phyloP scores from a whole-genome alignment of 2,329 filamentous ascomycete species.

The Lecanicillium sp. region DNA sequence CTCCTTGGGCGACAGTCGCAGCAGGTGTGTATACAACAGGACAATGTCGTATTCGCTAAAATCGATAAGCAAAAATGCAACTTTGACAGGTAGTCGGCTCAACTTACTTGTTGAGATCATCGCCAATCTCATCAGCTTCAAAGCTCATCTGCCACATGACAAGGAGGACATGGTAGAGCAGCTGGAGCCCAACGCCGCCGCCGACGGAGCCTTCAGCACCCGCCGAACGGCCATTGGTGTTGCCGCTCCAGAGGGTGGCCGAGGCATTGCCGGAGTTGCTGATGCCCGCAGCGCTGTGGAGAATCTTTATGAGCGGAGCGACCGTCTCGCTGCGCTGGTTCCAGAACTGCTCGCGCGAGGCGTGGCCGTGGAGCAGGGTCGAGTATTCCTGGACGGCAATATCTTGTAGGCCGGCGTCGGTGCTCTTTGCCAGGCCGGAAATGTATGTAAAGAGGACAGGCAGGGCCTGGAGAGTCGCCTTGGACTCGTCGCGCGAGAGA shows the following conservation, averaged over 20 bases:
- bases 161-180: slow-evolving; percentile 88
- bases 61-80: slow-evolving; percentile 20
- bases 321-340: slow-evolving; percentile 81
- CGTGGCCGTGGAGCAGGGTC: slow-evolving; percentile 67
- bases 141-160: slow-evolving; percentile 97
- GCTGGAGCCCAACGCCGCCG: slow-evolving; percentile 82
- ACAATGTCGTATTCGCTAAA: slow-evolving; percentile 88
- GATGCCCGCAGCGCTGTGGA: slow-evolving; percentile 70
- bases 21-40: slow-evolving; percentile 82
- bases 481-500: slow-evolving; percentile 55
- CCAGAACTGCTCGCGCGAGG: slow-evolving; percentile 82
- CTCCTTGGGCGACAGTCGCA: slow-evolving; percentile 91
- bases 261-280: slow-evolving; percentile 58
- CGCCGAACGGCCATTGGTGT: slow-evolving; percentile 46
- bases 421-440: slow-evolving; percentile 72
- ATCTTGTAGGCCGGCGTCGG: slow-evolving; percentile 87
- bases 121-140: slow-evolving; percentile 66
- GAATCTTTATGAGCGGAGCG: slow-evolving; percentile 72
- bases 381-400: slow-evolving; percentile 93
- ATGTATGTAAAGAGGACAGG: slow-evolving; percentile 82
- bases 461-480: slow-evolving; percentile 68
- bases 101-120: slow-evolving; percentile 80
- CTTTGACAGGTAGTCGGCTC: background rate
- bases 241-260: slow-evolving; percentile 56
- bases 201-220: slow-evolving; percentile 60